Evolutionary conservation across 1,139 yeast genomes (phyloP).

Genomic region (Sugiyamaella castrensis): DNA sequence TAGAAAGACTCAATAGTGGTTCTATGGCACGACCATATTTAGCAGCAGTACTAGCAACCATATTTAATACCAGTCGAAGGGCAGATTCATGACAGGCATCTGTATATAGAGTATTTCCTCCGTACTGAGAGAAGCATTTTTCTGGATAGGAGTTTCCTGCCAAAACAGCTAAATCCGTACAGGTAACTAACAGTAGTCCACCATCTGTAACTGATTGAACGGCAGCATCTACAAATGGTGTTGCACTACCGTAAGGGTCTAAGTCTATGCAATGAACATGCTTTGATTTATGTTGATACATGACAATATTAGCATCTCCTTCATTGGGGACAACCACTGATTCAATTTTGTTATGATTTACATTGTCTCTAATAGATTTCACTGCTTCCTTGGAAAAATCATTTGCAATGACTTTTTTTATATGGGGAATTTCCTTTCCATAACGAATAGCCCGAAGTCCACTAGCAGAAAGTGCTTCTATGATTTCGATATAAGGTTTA

Average conservation of each 20-base stretch:
- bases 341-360: slow-evolving; percentile 58
- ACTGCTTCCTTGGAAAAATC: slow-evolving; percentile 88
- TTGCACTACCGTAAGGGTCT: slow-evolving; percentile 97
- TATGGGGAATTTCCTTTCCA: slow-evolving; percentile 81
- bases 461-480: slow-evolving; percentile 93
- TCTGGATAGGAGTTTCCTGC: slow-evolving; percentile 98
- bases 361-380: slow-evolving; percentile 69
- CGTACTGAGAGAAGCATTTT: slow-evolving; percentile 90
- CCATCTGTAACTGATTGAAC: slow-evolving; percentile 75
- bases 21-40: slow-evolving; percentile 83
- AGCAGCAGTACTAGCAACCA: slow-evolving; percentile 81
- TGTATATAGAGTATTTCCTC: slow-evolving; percentile 80
- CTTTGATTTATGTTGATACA: slow-evolving; percentile 53
- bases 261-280: slow-evolving; percentile 74
- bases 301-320: slow-evolving; percentile 85
- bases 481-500: slow-evolving; percentile 54
- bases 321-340: slow-evolving; percentile 58
- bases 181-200: slow-evolving; percentile 83
- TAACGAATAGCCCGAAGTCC: slow-evolving; percentile 92
- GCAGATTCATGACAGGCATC: slow-evolving; percentile 95
- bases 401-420: slow-evolving; percentile 74
- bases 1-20: slow-evolving; percentile 78
- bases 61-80: slow-evolving; percentile 70
- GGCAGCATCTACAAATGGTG: slow-evolving; percentile 92
- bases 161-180: slow-evolving; percentile 92